phyloP scores from a whole-genome alignment of 1,139 yeast genomes.

The Pichia norvegensis region DNA sequence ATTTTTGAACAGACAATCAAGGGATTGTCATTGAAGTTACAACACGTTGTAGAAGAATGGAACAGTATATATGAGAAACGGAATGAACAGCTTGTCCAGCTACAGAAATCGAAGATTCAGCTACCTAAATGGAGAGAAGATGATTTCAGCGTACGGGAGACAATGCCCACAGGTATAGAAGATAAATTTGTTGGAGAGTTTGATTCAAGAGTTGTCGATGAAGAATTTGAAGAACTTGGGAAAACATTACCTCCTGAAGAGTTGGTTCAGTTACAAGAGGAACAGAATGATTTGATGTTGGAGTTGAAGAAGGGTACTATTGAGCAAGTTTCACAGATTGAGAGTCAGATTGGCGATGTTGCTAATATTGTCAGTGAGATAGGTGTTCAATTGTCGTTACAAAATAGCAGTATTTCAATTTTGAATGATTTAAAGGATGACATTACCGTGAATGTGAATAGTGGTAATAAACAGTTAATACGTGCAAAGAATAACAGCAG shows the following conservation, averaged over 20 bases:
- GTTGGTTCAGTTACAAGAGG: slow-evolving; percentile 58
- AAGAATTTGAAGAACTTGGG: slow-evolving; percentile 16
- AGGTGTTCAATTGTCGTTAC: slow-evolving; percentile 65
- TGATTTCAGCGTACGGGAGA: background rate
- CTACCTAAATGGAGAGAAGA: background rate
- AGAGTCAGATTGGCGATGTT: slow-evolving; percentile 71
- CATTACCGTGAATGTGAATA: slow-evolving; percentile 56
- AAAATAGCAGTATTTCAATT: slow-evolving; percentile 62
- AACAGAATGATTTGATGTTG: slow-evolving; percentile 64
- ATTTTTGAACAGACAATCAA: slow-evolving; percentile 23
- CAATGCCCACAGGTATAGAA: background rate
- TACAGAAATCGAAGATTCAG: slow-evolving; percentile 19
- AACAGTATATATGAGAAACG: slow-evolving; percentile 23
- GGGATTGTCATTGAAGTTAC: slow-evolving; percentile 21
- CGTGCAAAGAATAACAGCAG: slow-evolving; percentile 70
- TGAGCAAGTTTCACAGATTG: slow-evolving; percentile 61
- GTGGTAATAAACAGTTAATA: slow-evolving; percentile 68
- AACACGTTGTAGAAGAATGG: slow-evolving; percentile 20
- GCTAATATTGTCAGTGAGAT: slow-evolving; percentile 72
- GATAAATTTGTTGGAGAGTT: background rate
- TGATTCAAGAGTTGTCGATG: slow-evolving; percentile 5
- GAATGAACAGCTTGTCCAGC: slow-evolving; percentile 23
- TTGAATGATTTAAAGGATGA: slow-evolving; percentile 66
- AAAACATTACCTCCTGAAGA: slow-evolving; percentile 36
- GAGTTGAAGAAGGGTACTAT: slow-evolving; percentile 58